Evolutionary conservation across 2,329 filamentous ascomycete genomes (phyloP).

Genomic region (Colletotrichum coccodes): DNA sequence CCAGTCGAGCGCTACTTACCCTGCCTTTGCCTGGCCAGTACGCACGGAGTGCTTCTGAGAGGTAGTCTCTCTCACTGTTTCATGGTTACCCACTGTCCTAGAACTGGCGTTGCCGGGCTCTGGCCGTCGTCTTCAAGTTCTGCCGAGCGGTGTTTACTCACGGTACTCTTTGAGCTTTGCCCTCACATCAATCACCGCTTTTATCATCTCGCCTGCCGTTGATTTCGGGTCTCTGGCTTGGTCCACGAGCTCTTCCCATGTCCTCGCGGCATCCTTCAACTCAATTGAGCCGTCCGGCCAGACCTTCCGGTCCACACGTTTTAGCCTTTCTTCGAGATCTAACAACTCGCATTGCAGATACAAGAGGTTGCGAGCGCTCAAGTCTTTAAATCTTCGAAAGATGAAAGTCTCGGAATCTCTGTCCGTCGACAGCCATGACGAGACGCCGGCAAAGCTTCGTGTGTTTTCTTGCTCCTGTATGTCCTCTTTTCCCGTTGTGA

Average conservation of each 20-base stretch:
- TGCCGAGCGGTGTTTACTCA: neutral
- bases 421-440: neutral
- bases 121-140: neutral
- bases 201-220: neutral
- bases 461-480: neutral
- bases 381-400: neutral
- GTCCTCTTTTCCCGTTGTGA: neutral
- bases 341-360: neutral
- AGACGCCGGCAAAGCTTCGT: neutral
- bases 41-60: neutral
- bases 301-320: neutral
- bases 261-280: neutral
- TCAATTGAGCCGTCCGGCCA: too few relatives aligned
- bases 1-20: neutral
- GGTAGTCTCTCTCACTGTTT: neutral
- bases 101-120: neutral
- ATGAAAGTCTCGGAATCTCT: neutral
- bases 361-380: neutral
- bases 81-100: neutral
- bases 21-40: neutral
- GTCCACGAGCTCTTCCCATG: neutral
- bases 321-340: neutral
- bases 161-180: neutral
- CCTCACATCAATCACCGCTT: neutral
- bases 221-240: neutral